Evolutionary conservation across 2,329 filamentous ascomycete genomes (phyloP), one percentile per base, ranked within the genome.

Genomic region (Graphilbum sp.): DNA sequence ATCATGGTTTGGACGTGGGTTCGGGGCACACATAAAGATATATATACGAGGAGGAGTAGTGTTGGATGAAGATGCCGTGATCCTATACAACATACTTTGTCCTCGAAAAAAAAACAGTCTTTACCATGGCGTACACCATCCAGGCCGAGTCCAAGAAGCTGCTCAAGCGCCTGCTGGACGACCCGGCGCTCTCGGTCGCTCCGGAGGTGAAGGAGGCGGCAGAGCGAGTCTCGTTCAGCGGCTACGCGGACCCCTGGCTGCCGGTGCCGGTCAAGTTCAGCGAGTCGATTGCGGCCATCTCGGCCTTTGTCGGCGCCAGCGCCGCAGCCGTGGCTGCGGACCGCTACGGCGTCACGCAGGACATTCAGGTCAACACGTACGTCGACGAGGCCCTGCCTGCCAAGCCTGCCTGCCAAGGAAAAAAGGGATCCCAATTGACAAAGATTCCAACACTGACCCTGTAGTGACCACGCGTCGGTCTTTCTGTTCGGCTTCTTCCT

Each of bases 171-270:
- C 27, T 30, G 7, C 27, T 30, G 10, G 27, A 30, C 27, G 15
- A 30, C 10, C 27, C 27, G 6, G 15, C 5, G 9, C 27, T 30
- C 15, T 12, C 27, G 7, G 27, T 30, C 10, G 5, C 27, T n/a
- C 27, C 27, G 27, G 27, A 30, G 15, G 27, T 30, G 10, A 30
- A 36, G 23, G 34, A 13, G 11, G 34, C 34, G 27, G 34, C 34
- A 23, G 16, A 27, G 16, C 18, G 34, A 6, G 23, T 29, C 16
- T 9, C 6, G 34, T 35, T 35, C n/a, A 35, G 3, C 8, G 34
- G 34, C 11, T 35, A 35, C 23, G 23, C 34, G 3, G 23, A 35
- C 23, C 64, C 35, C 4, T 37, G 29, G 20, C 32, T 41, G 16
- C 40, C 40, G 16, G 33, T 38, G 20, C 40, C 40, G 9, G 13